Evolutionary conservation across 441 rosid genomes (phyloP).

Genomic region (Melianthus villosus): DNA sequence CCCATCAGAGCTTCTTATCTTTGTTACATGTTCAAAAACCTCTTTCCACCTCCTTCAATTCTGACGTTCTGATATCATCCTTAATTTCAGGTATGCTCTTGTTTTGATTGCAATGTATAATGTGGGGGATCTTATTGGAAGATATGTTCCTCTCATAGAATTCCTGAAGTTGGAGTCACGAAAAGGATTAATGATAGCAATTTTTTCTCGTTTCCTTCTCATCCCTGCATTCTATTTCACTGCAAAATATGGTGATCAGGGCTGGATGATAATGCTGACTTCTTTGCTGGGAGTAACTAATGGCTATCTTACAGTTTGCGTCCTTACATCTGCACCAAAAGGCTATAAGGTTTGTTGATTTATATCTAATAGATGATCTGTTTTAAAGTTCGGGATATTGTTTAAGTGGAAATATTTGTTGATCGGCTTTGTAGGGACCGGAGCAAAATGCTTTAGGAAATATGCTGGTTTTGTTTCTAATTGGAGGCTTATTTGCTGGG

Average conservation of each 20-base stretch:
- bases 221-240: slow-evolving; percentile 79
- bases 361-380: too few species aligned
- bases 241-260: slow-evolving; percentile 69
- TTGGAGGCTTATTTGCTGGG: slow-evolving; percentile 55
- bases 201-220: slow-evolving; percentile 39
- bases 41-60: too few species aligned
- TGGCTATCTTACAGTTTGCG: slow-evolving; percentile 79
- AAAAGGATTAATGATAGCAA: slow-evolving; percentile 26
- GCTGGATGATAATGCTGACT: slow-evolving; percentile 66
- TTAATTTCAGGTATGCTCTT: slow-evolving; percentile 40
- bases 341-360: slow-evolving; percentile 62
- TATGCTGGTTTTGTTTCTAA: slow-evolving; percentile 39
- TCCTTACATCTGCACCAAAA: slow-evolving; percentile 60
- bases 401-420: too few species aligned
- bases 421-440: slow-evolving; percentile 57
- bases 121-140: slow-evolving; percentile 43
- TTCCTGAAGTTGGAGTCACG: slow-evolving; percentile 54
- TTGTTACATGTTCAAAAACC: too few species aligned
- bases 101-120: slow-evolving; percentile 56
- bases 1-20: too few species aligned
- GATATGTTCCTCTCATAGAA: slow-evolving; percentile 40
- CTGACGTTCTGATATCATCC: background rate
- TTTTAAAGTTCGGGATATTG: too few species aligned
- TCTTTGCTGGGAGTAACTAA: slow-evolving; percentile 58
- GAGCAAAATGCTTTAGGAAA: slow-evolving; percentile 75